phyloP scores from a whole-genome alignment of 2,329 filamentous ascomycete species.

The Fusarium bulbicola region DNA sequence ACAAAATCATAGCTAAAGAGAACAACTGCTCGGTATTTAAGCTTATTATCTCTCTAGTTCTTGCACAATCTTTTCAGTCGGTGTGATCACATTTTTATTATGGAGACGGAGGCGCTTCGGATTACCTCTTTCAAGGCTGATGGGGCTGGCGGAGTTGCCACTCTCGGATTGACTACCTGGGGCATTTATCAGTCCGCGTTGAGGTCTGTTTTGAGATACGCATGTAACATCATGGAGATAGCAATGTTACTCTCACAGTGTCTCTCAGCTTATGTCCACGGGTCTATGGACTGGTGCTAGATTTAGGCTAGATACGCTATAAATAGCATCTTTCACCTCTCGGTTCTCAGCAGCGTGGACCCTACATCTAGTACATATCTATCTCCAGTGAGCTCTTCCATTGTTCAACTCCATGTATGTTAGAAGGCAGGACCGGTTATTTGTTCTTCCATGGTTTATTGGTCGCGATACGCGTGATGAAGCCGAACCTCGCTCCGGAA shows the following conservation, averaged over 20 bases:
- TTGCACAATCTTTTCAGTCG: slow-evolving; percentile 14
- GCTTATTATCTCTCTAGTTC: slow-evolving; percentile 1
- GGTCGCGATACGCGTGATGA: not conserved
- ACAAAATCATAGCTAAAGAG: not conserved
- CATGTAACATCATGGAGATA: not conserved
- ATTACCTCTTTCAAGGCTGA: slow-evolving; percentile 17
- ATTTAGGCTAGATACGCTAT: not conserved
- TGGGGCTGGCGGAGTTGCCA: slow-evolving; percentile 23
- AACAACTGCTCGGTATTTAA: not conserved
- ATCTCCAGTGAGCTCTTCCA: not conserved
- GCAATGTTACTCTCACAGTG: not conserved
- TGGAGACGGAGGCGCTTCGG: slow-evolving; percentile 24
- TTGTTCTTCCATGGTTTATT: not conserved
- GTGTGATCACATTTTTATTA: slow-evolving; percentile 35
- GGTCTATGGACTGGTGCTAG: not conserved
- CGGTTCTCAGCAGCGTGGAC: too few relatives aligned
- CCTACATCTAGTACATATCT: not conserved
- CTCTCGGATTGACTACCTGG: not conserved
- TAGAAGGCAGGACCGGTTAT: not conserved
- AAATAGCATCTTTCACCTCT: not conserved
- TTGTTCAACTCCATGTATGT: not conserved
- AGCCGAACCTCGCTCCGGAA: not conserved
- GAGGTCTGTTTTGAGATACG: not conserved
- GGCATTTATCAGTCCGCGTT: not conserved
- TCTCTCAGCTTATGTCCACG: not conserved